These are phyloP conservation scores for Plasmopara viticola DNA, from an alignment of 352 stramenopile genomes.

Conservation along the genomic window DNA sequence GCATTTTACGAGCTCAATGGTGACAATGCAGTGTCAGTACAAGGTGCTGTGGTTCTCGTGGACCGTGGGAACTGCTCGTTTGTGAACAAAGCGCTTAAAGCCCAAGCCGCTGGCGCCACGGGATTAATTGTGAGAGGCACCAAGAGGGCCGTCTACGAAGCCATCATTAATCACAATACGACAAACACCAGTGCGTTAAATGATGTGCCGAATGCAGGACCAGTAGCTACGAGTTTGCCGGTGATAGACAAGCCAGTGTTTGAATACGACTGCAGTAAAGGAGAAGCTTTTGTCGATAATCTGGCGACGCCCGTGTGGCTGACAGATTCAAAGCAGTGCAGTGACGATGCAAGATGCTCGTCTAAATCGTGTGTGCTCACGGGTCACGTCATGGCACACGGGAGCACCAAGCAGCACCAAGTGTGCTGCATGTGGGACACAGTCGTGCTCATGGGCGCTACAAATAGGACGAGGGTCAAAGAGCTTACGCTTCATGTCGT, in stretches of 20 bases:
- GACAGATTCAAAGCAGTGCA: conserved; percentile 41
- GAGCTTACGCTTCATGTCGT: conserved; percentile 49
- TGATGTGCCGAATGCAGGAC: not conserved
- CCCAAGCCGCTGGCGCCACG: conserved; percentile 45
- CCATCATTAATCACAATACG: conserved; percentile 38
- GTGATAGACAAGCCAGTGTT: conserved; percentile 35
- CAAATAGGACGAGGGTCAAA: conserved; percentile 39
- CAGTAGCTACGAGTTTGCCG: not conserved
- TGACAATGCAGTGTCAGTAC: conserved; percentile 5
- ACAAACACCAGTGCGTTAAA: conserved; percentile 17
- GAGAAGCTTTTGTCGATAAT: conserved; percentile 44
- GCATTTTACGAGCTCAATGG: conserved; percentile 20
- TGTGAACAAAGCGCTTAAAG: conserved; percentile 46
- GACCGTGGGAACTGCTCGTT: conserved; percentile 78
- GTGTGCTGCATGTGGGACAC: conserved; percentile 80
- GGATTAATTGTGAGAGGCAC: conserved; percentile 56
- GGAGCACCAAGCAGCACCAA: conserved; percentile 29
- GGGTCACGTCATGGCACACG: conserved; percentile 17
- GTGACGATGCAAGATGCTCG: conserved; percentile 21
- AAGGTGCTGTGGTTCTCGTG: conserved; percentile 42
- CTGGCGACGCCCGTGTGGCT: conserved; percentile 38
- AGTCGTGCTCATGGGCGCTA: conserved; percentile 62
- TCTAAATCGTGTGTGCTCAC: conserved; percentile 61
- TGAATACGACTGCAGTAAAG: conserved; percentile 60
- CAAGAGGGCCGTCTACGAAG: conserved; percentile 51